Evolutionary conservation across 768 basidiomycete genomes (phyloP).

Genomic region (Floccularia luteovirens): DNA sequence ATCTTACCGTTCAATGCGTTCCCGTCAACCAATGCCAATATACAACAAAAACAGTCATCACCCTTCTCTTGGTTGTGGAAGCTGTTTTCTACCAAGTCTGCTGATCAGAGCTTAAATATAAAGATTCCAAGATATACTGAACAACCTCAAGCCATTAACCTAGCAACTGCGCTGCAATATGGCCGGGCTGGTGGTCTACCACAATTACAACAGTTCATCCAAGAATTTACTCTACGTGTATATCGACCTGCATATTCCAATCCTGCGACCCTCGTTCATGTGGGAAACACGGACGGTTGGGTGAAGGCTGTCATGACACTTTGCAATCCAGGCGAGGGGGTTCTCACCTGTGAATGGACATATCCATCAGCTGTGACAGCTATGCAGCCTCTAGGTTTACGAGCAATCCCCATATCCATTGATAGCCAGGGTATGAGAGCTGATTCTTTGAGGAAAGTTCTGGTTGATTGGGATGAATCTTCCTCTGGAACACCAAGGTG

Average conservation of each 20-base stretch:
- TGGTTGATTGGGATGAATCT: slow-evolving; percentile 60
- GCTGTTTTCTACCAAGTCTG: slow-evolving; percentile 27
- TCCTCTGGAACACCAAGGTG: slow-evolving; percentile 51
- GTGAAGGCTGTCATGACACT: slow-evolving; percentile 49
- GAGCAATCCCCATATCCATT: slow-evolving; percentile 51
- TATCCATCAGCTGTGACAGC: slow-evolving; percentile 49
- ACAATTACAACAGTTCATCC: slow-evolving; percentile 45
- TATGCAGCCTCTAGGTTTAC: slow-evolving; percentile 31
- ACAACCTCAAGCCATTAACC: slow-evolving; percentile 39
- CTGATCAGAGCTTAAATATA: slow-evolving; percentile 38
- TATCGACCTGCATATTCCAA: slow-evolving; percentile 57
- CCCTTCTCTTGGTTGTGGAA: slow-evolving; percentile 54
- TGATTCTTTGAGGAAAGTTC: slow-evolving; percentile 46
- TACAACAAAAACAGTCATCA: slow-evolving; percentile 16
- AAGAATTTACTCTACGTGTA: slow-evolving; percentile 46
- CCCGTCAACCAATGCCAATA: slow-evolving; percentile 20
- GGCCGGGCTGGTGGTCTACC: slow-evolving; percentile 43
- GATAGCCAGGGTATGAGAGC: slow-evolving; percentile 68
- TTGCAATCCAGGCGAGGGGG: slow-evolving; percentile 56
- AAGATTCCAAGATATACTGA: slow-evolving; percentile 56
- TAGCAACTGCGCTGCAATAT: slow-evolving; percentile 69
- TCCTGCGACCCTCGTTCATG: slow-evolving; percentile 47
- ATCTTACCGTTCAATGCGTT: slow-evolving; percentile 30
- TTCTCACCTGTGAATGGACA: slow-evolving; percentile 64
- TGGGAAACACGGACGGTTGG: slow-evolving; percentile 73